Evolutionary conservation across 1,139 yeast species (phyloP).

Genomic region (Ogataea hybrid): DNA sequence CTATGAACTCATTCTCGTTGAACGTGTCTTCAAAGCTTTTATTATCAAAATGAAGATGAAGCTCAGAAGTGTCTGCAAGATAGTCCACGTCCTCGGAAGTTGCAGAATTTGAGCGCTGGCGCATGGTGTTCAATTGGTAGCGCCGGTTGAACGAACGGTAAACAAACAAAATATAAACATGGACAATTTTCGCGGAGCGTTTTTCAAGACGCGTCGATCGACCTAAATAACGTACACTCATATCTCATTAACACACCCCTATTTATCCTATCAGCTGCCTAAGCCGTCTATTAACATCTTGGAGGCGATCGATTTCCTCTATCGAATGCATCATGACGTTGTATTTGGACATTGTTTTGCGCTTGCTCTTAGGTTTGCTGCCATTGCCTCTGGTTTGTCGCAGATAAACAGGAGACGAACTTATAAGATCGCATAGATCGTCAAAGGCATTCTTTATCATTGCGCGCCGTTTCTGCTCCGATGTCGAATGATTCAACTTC

Average conservation of each 20-base stretch:
- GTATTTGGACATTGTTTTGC: conserved; percentile 27
- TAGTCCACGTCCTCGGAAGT: conserved; percentile 14
- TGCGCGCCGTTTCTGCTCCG: conserved; percentile 75
- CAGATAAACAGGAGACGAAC: conserved; percentile 17
- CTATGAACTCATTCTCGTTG: conserved; percentile 8
- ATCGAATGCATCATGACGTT: conserved; percentile 34
- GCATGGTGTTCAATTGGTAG: conserved; percentile 3
- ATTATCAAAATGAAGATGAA: conserved; percentile 12
- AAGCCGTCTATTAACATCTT: conserved; percentile 30
- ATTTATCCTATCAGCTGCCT: conserved; percentile 17
- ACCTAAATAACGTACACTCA: not conserved
- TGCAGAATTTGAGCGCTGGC: conserved; percentile 7
- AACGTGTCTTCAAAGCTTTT: conserved; percentile 4
- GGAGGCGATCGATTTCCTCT: conserved; percentile 32
- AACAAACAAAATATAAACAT: conserved; percentile 6
- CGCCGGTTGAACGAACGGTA: conserved; percentile 5
- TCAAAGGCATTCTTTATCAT: conserved; percentile 66
- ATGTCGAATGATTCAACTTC: conserved; percentile 65
- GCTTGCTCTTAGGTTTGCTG: conserved; percentile 18
- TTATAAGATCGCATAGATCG: conserved; percentile 36
- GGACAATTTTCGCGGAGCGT: not conserved
- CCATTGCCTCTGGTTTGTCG: conserved; percentile 12
- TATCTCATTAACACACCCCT: not conserved
- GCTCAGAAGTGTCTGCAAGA: conserved; percentile 12
- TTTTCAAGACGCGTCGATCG: conserved; percentile 6